Evolutionary conservation across 768 basidiomycete species (phyloP).

Genomic region (Leccinum truebloodii): DNA sequence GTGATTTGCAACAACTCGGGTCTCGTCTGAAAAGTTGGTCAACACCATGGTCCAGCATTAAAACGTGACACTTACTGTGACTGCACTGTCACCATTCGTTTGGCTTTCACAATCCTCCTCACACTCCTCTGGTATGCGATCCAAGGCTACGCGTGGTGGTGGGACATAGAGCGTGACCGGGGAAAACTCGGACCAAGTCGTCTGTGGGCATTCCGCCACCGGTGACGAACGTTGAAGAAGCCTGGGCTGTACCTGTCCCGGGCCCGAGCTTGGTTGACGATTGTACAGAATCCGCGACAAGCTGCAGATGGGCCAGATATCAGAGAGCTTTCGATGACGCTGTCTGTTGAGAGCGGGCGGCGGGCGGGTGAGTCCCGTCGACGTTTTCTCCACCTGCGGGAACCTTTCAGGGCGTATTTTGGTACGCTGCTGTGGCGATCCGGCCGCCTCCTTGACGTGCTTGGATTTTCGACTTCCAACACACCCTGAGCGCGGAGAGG

Average conservation of each 20-base stretch:
- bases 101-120: slow-evolving; percentile 29
- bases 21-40: not conserved
- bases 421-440: not conserved
- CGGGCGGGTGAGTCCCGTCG: slow-evolving; percentile 17
- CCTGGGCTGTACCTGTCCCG: not conserved
- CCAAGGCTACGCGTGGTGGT: slow-evolving; percentile 21
- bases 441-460: not conserved
- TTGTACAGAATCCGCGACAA: slow-evolving; percentile 16
- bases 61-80: slow-evolving; percentile 14
- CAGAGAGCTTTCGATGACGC: slow-evolving; percentile 16
- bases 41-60: slow-evolving; percentile 8
- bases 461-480: slow-evolving; percentile 10
- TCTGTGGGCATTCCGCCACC: slow-evolving; percentile 10
- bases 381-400: slow-evolving; percentile 16
- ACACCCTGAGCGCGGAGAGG: not conserved
- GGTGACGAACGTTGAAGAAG: not conserved
- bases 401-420: slow-evolving; percentile 6
- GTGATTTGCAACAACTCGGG: slow-evolving; percentile 1
- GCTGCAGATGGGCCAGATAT: slow-evolving; percentile 24
- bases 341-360: slow-evolving; percentile 12
- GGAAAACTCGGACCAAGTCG: slow-evolving; percentile 35
- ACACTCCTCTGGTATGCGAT: slow-evolving; percentile 32
- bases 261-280: slow-evolving; percentile 8
- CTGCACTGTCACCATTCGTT: slow-evolving; percentile 13
- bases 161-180: slow-evolving; percentile 20